Evolutionary conservation across 768 basidiomycete genomes (phyloP).

Genomic region (Lactarius hengduanensis): DNA sequence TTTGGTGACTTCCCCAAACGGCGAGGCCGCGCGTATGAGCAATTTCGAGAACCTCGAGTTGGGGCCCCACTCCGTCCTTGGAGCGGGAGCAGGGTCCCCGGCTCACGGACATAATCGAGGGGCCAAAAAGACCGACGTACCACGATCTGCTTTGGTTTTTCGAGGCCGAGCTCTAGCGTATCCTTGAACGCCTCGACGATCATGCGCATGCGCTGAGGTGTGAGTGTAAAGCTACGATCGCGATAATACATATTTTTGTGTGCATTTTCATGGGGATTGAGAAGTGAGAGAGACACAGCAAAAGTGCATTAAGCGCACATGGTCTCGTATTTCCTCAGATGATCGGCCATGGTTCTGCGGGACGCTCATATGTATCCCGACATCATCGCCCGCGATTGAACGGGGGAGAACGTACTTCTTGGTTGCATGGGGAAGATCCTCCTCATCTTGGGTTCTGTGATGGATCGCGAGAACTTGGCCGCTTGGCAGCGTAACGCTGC

Average conservation of each 20-base stretch:
- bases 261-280: neutral
- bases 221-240: conserved; percentile 70
- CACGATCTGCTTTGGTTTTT: conserved; percentile 81
- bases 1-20: conserved; percentile 2
- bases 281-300: conserved; percentile 13
- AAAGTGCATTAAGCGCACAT: conserved; percentile 50
- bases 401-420: conserved; percentile 62
- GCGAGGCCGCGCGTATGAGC: conserved; percentile 6
- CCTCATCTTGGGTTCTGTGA: conserved; percentile 84
- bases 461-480: conserved; percentile 84
- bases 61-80: neutral
- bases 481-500: conserved; percentile 65
- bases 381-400: conserved; percentile 15
- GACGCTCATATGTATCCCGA: conserved; percentile 20
- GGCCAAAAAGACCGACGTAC: conserved; percentile 47
- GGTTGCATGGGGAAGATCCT: conserved; percentile 89
- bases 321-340: conserved; percentile 86
- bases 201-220: conserved; percentile 91
- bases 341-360: conserved; percentile 87
- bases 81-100: neutral
- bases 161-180: conserved; percentile 80
- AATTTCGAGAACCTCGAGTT: neutral
- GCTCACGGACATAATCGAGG: neutral
- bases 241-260: conserved; percentile 14
- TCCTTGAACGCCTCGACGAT: conserved; percentile 97